Evolutionary conservation across 176 grass and related monocot genomes (phyloP), one percentile per base, ranked within the genome.

Genomic region (Oryza brachyantha): DNA sequence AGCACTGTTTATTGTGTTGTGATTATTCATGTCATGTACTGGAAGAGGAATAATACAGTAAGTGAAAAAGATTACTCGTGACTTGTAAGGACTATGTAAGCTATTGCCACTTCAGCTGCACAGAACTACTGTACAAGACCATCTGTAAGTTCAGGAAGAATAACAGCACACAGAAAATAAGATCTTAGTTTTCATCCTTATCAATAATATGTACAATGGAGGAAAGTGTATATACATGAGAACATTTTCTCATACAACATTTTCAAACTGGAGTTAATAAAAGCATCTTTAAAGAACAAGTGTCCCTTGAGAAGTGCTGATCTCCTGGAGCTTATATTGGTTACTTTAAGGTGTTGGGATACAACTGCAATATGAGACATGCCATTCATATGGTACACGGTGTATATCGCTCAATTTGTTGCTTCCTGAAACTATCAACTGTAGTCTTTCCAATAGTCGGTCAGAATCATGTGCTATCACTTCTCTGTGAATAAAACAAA

Each of bases 191-290:
- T 64, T 25, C 27, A 29, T 66, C 8, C 13, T 81, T 38, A 37
- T 21, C 11, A 29, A 19, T 14, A 57, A 81, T 89, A 89, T 89
- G 76, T 77, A 85, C 86, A 81, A 2, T 42, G 28, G n/a, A 17
- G 45, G 10, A 48, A 41, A n/a, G 2, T 66, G 14, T 62, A 24
- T 40, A 68, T 74, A 66, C 69, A 69, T 68, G 5, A 52, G 5
- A 68, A 13, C 74, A 52, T 48, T 42, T 78, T 19, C 62, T 79
- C 9, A 55, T 66, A 78, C 61, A 70, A 52, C 69, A 65, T 24
- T 28, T 72, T 64, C n/a, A 32, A 73, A 66, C 27, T 65, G 42
- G 45, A 58, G 32, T 45, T 17, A 13, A 4, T 42, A 77, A 55
- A 75, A 69, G 26, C 43, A 75, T 41, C 26, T 25, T 54, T 61